phyloP scores from a whole-genome alignment of 768 basidiomycete genomes.

The Boletus rufocinnamomeus region DNA sequence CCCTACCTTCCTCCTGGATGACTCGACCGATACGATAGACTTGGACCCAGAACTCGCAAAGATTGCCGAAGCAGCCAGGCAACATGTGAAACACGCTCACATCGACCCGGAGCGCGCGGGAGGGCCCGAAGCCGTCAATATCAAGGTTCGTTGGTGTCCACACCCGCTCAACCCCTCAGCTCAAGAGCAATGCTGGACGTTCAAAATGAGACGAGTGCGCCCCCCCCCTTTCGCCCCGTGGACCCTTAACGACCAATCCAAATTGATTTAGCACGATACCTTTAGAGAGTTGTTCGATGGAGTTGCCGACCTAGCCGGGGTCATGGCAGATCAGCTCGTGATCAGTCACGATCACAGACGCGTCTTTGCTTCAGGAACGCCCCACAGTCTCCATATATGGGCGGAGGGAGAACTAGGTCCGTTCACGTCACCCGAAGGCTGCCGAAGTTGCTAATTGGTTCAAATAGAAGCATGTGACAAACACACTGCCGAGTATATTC shows the following conservation, averaged over 20 bases:
- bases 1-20: constrained; percentile 44
- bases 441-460: constrained; percentile 10
- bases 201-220: constrained; percentile 60
- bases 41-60: constrained; percentile 64
- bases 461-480: constrained; percentile 65
- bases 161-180: constrained; percentile 56
- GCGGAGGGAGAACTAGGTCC: constrained; percentile 65
- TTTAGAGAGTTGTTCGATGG: constrained; percentile 67
- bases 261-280: constrained; percentile 53
- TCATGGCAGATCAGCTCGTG: constrained; percentile 54
- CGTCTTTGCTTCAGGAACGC: constrained; percentile 70
- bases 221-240: not conserved
- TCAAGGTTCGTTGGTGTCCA: constrained; percentile 64
- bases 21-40: constrained; percentile 50
- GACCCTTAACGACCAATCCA: not conserved
- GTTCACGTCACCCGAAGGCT: constrained; percentile 20
- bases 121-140: constrained; percentile 42
- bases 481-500: constrained; percentile 63
- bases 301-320: constrained; percentile 58
- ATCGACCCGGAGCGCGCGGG: constrained; percentile 31
- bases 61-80: constrained; percentile 48
- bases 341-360: constrained; percentile 62
- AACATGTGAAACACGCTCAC: constrained; percentile 29
- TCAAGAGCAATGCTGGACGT: constrained; percentile 46
- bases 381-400: constrained; percentile 66